These are phyloP conservation scores for Quercus gilva DNA, from an alignment of 306 rosid species.

Conservation along the genomic window DNA sequence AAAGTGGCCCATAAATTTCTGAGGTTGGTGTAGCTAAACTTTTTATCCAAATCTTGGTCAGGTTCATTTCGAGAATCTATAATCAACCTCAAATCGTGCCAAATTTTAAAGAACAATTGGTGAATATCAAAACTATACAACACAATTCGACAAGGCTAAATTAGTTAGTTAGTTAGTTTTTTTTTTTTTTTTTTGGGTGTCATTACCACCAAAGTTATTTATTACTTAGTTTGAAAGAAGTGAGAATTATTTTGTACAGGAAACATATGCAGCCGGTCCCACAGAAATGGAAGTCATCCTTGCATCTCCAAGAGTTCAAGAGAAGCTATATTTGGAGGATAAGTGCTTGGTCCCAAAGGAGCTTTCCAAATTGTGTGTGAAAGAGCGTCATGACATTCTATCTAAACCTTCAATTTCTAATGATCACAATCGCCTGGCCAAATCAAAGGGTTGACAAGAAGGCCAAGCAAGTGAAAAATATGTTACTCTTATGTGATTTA, in stretches of 20 bases:
- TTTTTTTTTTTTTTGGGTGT: too few relatives aligned
- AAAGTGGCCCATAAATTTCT: too few relatives aligned
- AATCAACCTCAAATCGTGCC: too few relatives aligned
- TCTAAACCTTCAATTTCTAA: slow-evolving; percentile 39
- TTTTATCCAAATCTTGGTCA: too few relatives aligned
- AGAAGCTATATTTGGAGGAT: slow-evolving; percentile 66
- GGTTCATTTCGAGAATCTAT: too few relatives aligned
- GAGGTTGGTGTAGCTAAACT: too few relatives aligned
- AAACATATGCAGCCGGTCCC: slow-evolving; percentile 13
- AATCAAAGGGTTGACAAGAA: slow-evolving; percentile 7
- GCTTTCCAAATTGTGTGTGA: slow-evolving; percentile 34
- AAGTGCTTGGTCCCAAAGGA: slow-evolving; percentile 59
- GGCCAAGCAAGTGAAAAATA: not conserved
- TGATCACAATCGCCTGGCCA: slow-evolving; percentile 29
- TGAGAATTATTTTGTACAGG: not conserved
- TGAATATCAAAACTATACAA: too few relatives aligned
- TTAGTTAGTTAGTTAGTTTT: too few relatives aligned
- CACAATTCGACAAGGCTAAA: too few relatives aligned
- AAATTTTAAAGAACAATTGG: too few relatives aligned
- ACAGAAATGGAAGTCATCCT: slow-evolving; percentile 33
- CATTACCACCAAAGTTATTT: too few relatives aligned
- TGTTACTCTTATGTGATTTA: not conserved
- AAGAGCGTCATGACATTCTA: slow-evolving; percentile 11
- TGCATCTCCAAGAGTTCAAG: slow-evolving; percentile 53
- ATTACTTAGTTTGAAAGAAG: too few relatives aligned